Evolutionary conservation across 805 yeast species (phyloP).

Genomic region (Priceomyces carsonii): DNA sequence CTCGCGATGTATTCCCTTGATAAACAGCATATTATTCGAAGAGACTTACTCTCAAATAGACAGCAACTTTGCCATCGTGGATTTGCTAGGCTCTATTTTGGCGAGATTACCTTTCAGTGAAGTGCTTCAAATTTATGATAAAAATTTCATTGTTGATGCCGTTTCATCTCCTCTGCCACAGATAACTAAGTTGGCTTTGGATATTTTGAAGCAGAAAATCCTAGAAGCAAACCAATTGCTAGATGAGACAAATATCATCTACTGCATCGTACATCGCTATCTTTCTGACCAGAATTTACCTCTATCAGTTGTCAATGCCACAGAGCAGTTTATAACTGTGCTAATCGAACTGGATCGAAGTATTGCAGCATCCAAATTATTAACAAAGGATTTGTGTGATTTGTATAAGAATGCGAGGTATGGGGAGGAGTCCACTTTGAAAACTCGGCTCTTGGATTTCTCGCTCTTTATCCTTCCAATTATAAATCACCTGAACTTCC

Average conservation of each 20-base stretch:
- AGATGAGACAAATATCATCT: conserved; percentile 4
- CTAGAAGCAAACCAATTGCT: neutral
- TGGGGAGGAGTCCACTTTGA: conserved; percentile 14
- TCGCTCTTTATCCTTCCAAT: conserved; percentile 14
- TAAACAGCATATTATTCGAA: conserved; percentile 13
- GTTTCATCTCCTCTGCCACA: conserved; percentile 3
- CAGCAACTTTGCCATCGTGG: conserved; percentile 11
- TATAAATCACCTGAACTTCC: conserved; percentile 3
- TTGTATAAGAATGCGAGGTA: conserved; percentile 11
- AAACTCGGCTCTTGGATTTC: conserved; percentile 21
- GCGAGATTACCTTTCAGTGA: conserved; percentile 12
- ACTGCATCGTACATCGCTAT: conserved; percentile 1
- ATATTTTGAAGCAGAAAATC: conserved; percentile 6
- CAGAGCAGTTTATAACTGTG: conserved; percentile 4
- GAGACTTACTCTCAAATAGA: conserved; percentile 14
- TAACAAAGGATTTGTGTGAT: conserved; percentile 7
- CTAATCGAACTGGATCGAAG: neutral
- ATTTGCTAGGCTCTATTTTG: conserved; percentile 15
- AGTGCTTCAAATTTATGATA: conserved; percentile 16
- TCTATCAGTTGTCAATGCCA: conserved; percentile 5
- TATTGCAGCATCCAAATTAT: neutral
- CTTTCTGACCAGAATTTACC: conserved; percentile 4
- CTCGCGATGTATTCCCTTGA: conserved; percentile 7
- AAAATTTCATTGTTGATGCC: conserved; percentile 14
- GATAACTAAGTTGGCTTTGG: conserved; percentile 5